Base-by-base conservation (phyloP, 1,139 yeast species). In the Candida sp. region DNA sequence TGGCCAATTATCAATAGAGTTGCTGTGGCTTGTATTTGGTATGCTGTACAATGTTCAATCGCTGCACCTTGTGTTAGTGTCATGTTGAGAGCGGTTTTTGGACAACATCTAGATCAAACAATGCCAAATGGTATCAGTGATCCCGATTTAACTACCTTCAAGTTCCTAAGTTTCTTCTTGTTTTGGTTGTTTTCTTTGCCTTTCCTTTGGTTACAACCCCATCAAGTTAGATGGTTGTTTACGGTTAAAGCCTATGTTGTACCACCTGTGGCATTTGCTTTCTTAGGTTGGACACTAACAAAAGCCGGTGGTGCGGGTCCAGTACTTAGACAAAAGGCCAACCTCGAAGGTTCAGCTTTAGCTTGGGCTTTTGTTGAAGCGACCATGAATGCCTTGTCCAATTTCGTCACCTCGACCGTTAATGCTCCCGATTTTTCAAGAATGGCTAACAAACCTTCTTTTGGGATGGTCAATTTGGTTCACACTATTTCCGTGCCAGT, bases 401-500 rank as follows among this genome's bases (percentile, higher is more conserved):
- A 87, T 65, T 89, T 89, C 57, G 95, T 96, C 5, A 87, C 97
- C 5, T 75, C 89, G 57, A 85, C 88, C 56, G 80, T 86, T 50
- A 90, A 90, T 64, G 86, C 95, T 19, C 96, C 97, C 0, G 97
- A 90, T 74, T 89, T 88, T 64, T 76, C 96, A 21, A 81, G 97
- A 62, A 86, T 89, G 62, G 85, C 96, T 7, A 77, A 75, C 45
- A 60, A 57, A 41, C 73, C 74, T 6, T 58, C 72, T 6, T 70
- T 68, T 46, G 59, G 67, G 21, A 67, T 72, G 63, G 72, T 70
- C 47, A 71, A 72, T 47, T 52, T 71, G 49, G 75, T 71, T 8
- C 70, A 71, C 54, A 76, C 78, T 3, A 55, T 85, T 23, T 75
- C 91, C 5, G 82, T 89, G 49, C 96, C 97, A 33, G 53, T 86